These are phyloP conservation scores for Pseudopithomyces maydicus DNA, from an alignment of 2,329 filamentous ascomycete genomes.

Conservation along the genomic window DNA sequence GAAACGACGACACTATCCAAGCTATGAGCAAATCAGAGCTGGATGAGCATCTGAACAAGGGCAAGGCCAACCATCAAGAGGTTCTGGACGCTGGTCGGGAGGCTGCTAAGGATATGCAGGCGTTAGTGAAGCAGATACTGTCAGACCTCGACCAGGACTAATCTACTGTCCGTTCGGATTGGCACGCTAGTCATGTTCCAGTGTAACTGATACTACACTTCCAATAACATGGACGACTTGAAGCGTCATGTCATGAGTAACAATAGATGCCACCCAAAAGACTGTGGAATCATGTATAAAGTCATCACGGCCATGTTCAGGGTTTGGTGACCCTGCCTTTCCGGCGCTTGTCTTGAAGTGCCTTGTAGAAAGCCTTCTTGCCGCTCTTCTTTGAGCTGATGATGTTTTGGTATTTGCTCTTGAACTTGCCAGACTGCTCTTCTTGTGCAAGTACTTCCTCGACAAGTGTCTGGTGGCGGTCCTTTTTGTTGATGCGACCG, in stretches of 20 bases:
- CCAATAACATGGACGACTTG: not conserved
- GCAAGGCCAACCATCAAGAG: constrained; percentile 68
- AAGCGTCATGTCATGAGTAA: not conserved
- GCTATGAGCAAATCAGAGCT: constrained; percentile 57
- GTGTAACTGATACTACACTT: not conserved
- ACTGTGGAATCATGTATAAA: not conserved
- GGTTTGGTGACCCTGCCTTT: constrained; percentile 43
- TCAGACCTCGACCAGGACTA: constrained; percentile 42
- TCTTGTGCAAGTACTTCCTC: constrained; percentile 80
- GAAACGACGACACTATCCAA: constrained; percentile 61
- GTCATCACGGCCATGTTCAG: constrained; percentile 21
- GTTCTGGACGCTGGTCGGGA: constrained; percentile 65
- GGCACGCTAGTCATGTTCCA: not conserved
- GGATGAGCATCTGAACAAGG: constrained; percentile 60
- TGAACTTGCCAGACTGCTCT: constrained; percentile 72
- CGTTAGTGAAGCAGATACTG: constrained; percentile 53
- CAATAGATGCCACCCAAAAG: not conserved
- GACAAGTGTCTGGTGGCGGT: constrained; percentile 83
- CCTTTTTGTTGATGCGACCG: constrained; percentile 80
- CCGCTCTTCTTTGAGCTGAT: constrained; percentile 83
- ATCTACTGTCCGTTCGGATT: not conserved
- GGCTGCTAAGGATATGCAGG: constrained; percentile 68
- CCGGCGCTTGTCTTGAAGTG: constrained; percentile 66
- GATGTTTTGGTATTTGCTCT: constrained; percentile 84
- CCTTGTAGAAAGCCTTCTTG: constrained; percentile 88